Percentiles rank a stretch among this genome's conserved stretches.
Evolutionary conservation across 1,139 yeast genomes (phyloP).

Genomic region (Blastobotrys ciferrii): DNA sequence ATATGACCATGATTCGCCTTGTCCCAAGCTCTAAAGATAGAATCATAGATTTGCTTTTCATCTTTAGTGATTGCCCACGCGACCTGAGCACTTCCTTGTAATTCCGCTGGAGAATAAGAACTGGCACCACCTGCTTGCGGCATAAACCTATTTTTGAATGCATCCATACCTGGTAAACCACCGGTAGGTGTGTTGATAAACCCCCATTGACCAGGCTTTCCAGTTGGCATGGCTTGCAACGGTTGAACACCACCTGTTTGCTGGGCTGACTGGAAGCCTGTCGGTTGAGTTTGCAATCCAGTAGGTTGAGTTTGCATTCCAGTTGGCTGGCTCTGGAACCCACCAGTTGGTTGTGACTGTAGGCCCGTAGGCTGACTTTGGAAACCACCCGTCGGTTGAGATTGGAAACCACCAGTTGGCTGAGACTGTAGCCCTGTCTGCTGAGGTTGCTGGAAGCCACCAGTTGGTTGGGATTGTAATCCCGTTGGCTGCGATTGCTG

Average conservation of each 20-base stretch:
- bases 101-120: slow-evolving; percentile 31
- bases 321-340: slow-evolving; percentile 38
- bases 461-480: slow-evolving; percentile 43
- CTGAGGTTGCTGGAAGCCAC: slow-evolving; percentile 27
- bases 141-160: slow-evolving; percentile 72
- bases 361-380: slow-evolving; percentile 25
- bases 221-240: slow-evolving; percentile 50
- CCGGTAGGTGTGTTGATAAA: slow-evolving; percentile 71
- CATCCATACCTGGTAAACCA: slow-evolving; percentile 72
- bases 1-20: slow-evolving; percentile 62
- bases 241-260: slow-evolving; percentile 34
- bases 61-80: slow-evolving; percentile 81
- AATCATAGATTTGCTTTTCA: slow-evolving; percentile 84
- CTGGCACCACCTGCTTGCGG: slow-evolving; percentile 54
- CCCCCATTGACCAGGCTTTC: slow-evolving; percentile 82
- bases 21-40: slow-evolving; percentile 88
- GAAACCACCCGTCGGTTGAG: slow-evolving; percentile 43
- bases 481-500: slow-evolving; percentile 34
- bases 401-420: slow-evolving; percentile 37
- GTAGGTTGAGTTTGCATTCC: slow-evolving; percentile 31
- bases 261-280: slow-evolving; percentile 33
- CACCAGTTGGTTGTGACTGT: slow-evolving; percentile 24
- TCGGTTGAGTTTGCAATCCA: slow-evolving; percentile 38
- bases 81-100: slow-evolving; percentile 37
- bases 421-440: slow-evolving; percentile 39